Base-by-base conservation (phyloP, 2,329 filamentous ascomycete species). In the Zymoseptoria tritici region DNA sequence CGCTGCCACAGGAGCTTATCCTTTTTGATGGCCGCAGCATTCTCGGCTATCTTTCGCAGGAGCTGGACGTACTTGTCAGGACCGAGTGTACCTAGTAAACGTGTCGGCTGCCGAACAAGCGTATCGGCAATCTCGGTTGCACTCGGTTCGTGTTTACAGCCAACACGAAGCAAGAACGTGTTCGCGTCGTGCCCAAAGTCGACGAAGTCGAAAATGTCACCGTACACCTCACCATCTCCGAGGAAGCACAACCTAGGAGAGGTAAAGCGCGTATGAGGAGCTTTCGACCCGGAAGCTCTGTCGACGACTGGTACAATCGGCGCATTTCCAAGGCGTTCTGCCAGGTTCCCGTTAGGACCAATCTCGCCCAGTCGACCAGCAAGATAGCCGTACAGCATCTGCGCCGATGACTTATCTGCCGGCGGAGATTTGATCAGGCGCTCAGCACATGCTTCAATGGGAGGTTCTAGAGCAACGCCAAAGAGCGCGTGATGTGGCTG, bases 171-270 rank as follows among this genome's bases (percentile, higher is more conserved):
- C 19, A 99, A 77, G 69, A 99, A 99, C 0, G 88, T 80, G 69
- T 97, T 97, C 2, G 90, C 93, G 71, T 93, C 86, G 36, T 81
- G 78, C 0, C 93, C 91, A 76, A 97, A 99, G 72, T 97, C 90
- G 13, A 97, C 92, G 74, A 97, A 99, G 71, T 97, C 91, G 66
- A 99, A 96, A 31, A 99, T 95, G 31, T 96, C 89, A 9, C 85
- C 88, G 68, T 95, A 99, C 65, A 86, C 81, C 58, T 83, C 78
- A 56, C 82, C 80, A 36, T 82, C 80, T 8, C 94, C 94, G 2
- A 99, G 80, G 72, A 96, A 99, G 63, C 88, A 91, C 49, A 85
- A 80, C 52, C 81, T 83, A 4, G 94, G 93, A 16, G 83, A 80
- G 52, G 91, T 80, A 66, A 85, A 81, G 65, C 80, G 77, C 52